These are phyloP conservation scores for Coniosporium tulheliwenetii DNA, from an alignment of 2,329 filamentous ascomycete species.

Conservation along the genomic window DNA sequence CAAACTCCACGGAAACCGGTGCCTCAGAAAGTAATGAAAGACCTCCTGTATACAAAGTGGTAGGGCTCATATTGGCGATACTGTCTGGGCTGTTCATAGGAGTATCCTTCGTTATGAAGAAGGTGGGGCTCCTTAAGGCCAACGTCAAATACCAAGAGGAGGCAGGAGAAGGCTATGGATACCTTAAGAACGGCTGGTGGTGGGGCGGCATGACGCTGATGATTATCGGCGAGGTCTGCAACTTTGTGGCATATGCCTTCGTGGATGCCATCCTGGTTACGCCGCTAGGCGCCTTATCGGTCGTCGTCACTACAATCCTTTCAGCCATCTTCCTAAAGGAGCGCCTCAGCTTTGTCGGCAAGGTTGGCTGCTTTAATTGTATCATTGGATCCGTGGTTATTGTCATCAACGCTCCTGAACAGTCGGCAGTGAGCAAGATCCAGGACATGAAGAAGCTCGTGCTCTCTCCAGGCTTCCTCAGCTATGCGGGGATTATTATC, in stretches of 20 bases:
- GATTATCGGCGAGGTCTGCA: constrained; percentile 93
- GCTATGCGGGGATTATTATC: constrained; percentile 71
- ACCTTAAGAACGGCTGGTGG: constrained; percentile 90
- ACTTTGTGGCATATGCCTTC: constrained; percentile 93
- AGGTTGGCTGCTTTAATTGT: constrained; percentile 89
- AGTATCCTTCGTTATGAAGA: constrained; percentile 89
- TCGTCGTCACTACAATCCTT: constrained; percentile 81
- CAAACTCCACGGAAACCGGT: constrained; percentile 10
- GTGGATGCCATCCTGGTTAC: constrained; percentile 94
- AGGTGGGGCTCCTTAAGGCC: constrained; percentile 75
- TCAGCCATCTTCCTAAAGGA: constrained; percentile 95
- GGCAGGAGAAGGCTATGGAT: constrained; percentile 91
- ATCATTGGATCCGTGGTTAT: constrained; percentile 89
- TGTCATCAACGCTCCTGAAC: constrained; percentile 77
- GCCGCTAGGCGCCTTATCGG: constrained; percentile 75
- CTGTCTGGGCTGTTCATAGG: constrained; percentile 88
- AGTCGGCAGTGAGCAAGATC: constrained; percentile 73
- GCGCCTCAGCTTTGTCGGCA: constrained; percentile 84
- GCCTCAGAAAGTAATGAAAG: constrained; percentile 11
- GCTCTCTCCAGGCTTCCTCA: constrained; percentile 71
- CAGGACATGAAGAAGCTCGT: constrained; percentile 86
- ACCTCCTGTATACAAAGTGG: constrained; percentile 57
- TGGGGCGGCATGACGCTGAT: constrained; percentile 93
- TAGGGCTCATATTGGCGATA: constrained; percentile 76
- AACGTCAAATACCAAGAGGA: constrained; percentile 95